Conservation (phyloP, 1,139 yeast species). For the Schizosaccharomyces versatilis region DNA sequence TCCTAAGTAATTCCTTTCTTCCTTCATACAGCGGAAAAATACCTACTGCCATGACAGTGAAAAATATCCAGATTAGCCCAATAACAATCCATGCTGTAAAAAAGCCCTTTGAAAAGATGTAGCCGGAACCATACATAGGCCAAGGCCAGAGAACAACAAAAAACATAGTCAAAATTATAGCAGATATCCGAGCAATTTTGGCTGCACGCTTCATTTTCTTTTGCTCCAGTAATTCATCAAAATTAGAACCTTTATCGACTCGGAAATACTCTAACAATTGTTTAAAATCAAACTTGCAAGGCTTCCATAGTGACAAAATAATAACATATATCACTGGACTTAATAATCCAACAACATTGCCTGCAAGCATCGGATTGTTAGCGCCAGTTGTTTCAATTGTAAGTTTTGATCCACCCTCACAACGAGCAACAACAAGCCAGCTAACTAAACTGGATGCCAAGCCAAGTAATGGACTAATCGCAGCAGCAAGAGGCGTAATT, state of each 20-base stretch:
- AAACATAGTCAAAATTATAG: slow-evolving; percentile 35
- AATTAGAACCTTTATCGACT: slow-evolving; percentile 2
- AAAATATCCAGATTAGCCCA: slow-evolving; percentile 49
- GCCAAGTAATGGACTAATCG: slow-evolving; percentile 28
- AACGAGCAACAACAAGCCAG: slow-evolving; percentile 39
- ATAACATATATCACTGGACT: slow-evolving; percentile 55
- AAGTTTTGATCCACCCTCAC: slow-evolving; percentile 61
- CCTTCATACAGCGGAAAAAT: slow-evolving; percentile 49
- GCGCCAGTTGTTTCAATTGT: slow-evolving; percentile 53
- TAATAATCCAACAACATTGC: slow-evolving; percentile 60
- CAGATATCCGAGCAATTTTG: slow-evolving; percentile 32
- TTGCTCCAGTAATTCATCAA: slow-evolving; percentile 13
- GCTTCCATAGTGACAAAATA: slow-evolving; percentile 36
- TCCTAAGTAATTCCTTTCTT: slow-evolving; percentile 33
- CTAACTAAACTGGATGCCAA: slow-evolving; percentile 26
- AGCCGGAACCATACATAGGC: slow-evolving; percentile 65
- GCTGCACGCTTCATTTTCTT: slow-evolving; percentile 19
- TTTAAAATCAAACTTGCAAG: slow-evolving; percentile 41
- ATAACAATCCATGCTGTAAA: slow-evolving; percentile 72
- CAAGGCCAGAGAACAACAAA: slow-evolving; percentile 60
- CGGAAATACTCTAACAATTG: slow-evolving; percentile 28
- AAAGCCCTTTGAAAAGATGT: slow-evolving; percentile 46
- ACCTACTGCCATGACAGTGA: slow-evolving; percentile 29
- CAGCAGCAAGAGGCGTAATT: slow-evolving; percentile 19
- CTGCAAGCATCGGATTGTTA: slow-evolving; percentile 67